Evolutionary conservation across 163 green algal species (phyloP).

Genomic region (Chlamydomonas reinhardtii): DNA sequence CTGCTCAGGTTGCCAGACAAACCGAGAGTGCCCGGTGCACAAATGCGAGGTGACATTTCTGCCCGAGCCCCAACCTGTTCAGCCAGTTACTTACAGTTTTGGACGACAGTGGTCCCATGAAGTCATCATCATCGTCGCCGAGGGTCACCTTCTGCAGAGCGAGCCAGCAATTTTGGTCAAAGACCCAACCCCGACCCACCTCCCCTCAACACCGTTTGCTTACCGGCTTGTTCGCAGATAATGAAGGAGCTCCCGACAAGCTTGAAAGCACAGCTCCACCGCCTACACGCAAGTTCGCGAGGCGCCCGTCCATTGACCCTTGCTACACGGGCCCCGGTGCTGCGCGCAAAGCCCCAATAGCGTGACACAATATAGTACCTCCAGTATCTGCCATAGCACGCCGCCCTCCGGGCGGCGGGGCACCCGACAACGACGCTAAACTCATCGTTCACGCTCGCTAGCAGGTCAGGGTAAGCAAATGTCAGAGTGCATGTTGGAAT

Average conservation of each 20-base stretch:
- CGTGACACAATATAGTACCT: not conserved
- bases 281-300: not conserved
- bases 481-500: not conserved
- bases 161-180: not conserved
- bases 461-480: not conserved
- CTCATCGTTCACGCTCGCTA: not conserved
- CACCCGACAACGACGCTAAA: not conserved
- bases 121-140: constrained; percentile 39
- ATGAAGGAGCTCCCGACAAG: constrained; percentile 25
- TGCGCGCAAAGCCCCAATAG: not conserved
- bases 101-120: not conserved
- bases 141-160: not conserved
- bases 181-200: not conserved
- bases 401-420: not conserved
- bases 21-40: no score
- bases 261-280: constrained; percentile 15
- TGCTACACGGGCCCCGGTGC: no score
- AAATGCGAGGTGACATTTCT: no score
- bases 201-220: not conserved
- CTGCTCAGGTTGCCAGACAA: no score
- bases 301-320: no score
- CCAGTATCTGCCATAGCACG: constrained; percentile 15
- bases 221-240: constrained; percentile 34
- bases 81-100: not conserved
- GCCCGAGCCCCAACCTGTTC: no score